Base-by-base conservation (phyloP, 108 stramenopile species). In the Cyclostephanos invisitatus region DNA sequence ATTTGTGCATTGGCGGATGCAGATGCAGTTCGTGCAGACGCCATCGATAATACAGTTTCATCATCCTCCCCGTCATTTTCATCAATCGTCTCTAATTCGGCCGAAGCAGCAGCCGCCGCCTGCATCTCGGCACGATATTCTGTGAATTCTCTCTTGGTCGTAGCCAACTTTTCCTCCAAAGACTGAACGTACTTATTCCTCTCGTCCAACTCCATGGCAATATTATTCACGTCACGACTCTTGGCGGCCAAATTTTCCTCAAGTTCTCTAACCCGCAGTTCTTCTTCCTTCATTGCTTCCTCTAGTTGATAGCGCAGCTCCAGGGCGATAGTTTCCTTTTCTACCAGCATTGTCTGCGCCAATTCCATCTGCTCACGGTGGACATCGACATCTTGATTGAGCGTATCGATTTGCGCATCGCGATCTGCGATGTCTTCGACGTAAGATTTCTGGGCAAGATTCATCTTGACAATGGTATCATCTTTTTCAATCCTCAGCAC, bases 321-420 rank as follows among this genome's bases (percentile, higher is more conserved):
- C 10, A 40, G 9, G 29, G 71, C 67, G 15, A 68, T 5, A 17
- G 20, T 44, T 58, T 80, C 78, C 48, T 73, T 80, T 46, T 80
- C 78, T 24, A 73, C 78, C 12, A 80, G 72, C 78, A 80, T 80
- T n/a, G 60, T 48, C 62, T 80, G 78, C 27, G 77, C 77, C 38
- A 78, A 53, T 24, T 66, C 55, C 78, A 80, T 73, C 66, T 80
- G 78, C 53, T 80, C 78, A 14, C 65, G 65, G 25, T 80, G 78
- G 20, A 80, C 72, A 35, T 80, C 67, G 4, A 73, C 67, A 27
- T 80, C 78, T 56, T 73, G 62, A 27, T 68, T 73, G 6, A 80
- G 72, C 27, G 62, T 67, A 24, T 73, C 78, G 38, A 80, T 80
- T 55, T 73, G 36, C 44, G 37, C 40, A 12, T 80, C 71, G 25